Evolutionary conservation across 2,329 filamentous ascomycete species (phyloP), one percentile per base, ranked within the genome.

Genomic region (Fusarium sp.): DNA sequence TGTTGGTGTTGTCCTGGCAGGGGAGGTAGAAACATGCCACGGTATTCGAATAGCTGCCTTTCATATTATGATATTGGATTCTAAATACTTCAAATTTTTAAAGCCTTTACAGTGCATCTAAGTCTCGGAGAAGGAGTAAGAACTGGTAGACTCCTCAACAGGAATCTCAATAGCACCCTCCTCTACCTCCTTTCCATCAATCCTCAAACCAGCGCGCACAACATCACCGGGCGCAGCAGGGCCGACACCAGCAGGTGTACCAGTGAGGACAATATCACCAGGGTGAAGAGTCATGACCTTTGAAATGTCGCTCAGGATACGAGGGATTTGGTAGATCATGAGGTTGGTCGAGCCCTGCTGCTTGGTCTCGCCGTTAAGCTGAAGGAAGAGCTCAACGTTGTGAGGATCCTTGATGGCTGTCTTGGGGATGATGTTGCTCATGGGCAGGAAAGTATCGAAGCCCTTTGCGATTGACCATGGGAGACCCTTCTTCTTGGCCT

Each of bases 401-500:
- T 98, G 95, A 32, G 96, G 96, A 82, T 98, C 90, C 15, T 91
- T 88, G 73, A 99, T 94, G 71, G 87, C 86, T 38, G 88, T 85
- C 84, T 97, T 97, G 73, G 90, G 85, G 76, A 99, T 97, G 59
- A 93, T 85, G 70, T 91, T 85, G 80, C 91, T 93, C 77, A 99
- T 88, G 63, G 96, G 96, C 54, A 97, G 87, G 85, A 99, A 99
- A 5, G 96, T 98, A 81, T 99, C 96, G 79, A 98, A 99, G 49
- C 96, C 96, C 85, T 99, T 99, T 74, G 93, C 92, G 73, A 98
- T 98, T 76, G 91, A 90, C 96, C 96, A 99, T 10, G 96, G 96
- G 18, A 98, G 90, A 38, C 96, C 94, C 86, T 81, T 97, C 83
- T 92, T 94, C 89, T 98, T 99, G 72, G 95, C 95, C 84, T 98